Evolutionary conservation across 139 green algal species (phyloP).

Genomic region (Penium margaritaceum): DNA sequence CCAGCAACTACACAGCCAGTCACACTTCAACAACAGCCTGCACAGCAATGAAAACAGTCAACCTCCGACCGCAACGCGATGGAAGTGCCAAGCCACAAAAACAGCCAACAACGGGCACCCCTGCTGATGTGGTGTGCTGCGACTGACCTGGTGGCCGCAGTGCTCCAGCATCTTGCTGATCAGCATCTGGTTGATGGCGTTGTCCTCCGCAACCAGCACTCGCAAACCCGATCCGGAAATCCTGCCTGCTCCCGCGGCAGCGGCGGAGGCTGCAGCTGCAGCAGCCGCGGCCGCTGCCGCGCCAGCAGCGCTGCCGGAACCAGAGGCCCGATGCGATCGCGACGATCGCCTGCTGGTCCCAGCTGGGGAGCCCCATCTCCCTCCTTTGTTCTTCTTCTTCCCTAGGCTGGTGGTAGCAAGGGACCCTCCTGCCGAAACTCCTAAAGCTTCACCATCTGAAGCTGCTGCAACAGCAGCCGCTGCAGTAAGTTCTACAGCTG

Average conservation of each 20-base stretch:
- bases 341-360: too few species aligned
- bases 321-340: too few species aligned
- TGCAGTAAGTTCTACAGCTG: neutral
- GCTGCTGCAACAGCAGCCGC: too few species aligned
- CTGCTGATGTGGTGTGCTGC: neutral
- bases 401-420: too few species aligned
- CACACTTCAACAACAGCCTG: neutral
- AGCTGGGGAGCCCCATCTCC: too few species aligned
- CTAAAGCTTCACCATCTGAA: too few species aligned
- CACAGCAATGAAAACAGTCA: neutral
- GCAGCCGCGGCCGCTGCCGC: neutral
- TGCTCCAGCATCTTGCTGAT: constrained; percentile 46
- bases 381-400: too few species aligned
- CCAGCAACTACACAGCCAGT: neutral
- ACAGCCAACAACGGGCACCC: neutral
- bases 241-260: neutral
- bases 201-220: constrained; percentile 41
- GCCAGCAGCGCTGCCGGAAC: neutral
- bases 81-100: neutral
- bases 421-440: too few species aligned
- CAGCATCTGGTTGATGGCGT: constrained; percentile 43
- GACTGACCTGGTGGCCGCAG: constrained; percentile 26
- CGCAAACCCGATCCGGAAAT: neutral
- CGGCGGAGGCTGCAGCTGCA: neutral
- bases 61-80: neutral